Conservation (phyloP, 805 yeast species). For the Debaryomyces prosopidis region DNA sequence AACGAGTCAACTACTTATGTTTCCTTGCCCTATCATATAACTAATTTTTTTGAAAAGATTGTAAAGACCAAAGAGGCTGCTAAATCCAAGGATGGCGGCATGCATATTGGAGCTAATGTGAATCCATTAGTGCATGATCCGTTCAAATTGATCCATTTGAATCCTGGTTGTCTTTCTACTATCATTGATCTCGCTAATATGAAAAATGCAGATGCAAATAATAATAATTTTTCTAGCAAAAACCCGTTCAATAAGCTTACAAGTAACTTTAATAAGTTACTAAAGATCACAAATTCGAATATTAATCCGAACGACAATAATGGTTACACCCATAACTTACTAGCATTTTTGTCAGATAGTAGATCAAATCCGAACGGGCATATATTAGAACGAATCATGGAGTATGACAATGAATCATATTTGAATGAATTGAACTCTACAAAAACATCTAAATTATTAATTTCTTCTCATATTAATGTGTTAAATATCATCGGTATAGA, state of each 20-base stretch:
- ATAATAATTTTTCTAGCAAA: constrained; percentile 10
- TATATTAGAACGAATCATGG: constrained; percentile 27
- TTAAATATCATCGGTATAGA: constrained; percentile 46
- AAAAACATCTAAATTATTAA: constrained; percentile 35
- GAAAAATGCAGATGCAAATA: constrained; percentile 8
- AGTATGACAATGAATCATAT: constrained; percentile 32
- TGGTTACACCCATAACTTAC: constrained; percentile 2
- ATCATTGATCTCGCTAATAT: constrained; percentile 15
- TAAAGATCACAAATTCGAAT: constrained; percentile 11
- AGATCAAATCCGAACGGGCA: constrained; percentile 2
- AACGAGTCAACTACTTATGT: constrained; percentile 54
- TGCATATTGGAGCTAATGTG: constrained; percentile 53
- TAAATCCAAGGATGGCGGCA: constrained; percentile 41
- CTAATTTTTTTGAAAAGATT: constrained; percentile 38
- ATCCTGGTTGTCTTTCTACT: constrained; percentile 51
- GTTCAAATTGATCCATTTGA: constrained; percentile 50
- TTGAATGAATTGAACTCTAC: constrained; percentile 25
- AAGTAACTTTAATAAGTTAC: constrained; percentile 28
- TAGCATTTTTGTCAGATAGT: not conserved
- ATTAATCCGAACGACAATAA: not conserved
- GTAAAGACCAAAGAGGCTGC: constrained; percentile 27
- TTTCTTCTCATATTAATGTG: constrained; percentile 51
- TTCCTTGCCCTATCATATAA: constrained; percentile 51
- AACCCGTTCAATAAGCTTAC: constrained; percentile 36
- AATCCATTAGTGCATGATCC: constrained; percentile 56